Evolutionary conservation across 2,329 filamentous ascomycete species (phyloP).

Genomic region (Colletotrichum costaricense): DNA sequence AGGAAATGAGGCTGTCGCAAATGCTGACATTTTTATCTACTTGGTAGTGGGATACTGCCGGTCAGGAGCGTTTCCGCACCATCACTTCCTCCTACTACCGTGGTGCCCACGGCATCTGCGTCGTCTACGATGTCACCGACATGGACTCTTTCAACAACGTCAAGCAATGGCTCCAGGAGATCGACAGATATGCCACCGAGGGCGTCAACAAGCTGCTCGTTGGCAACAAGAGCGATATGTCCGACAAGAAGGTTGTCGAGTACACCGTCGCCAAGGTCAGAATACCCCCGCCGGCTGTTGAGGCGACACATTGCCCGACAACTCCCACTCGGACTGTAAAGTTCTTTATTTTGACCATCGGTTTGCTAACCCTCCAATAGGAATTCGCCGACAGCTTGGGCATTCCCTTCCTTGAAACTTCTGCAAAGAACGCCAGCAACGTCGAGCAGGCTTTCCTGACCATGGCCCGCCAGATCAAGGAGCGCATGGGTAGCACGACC

Average conservation of each 20-base stretch:
- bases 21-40: constrained; percentile 43
- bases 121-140: constrained; percentile 99
- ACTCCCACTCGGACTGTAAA: background rate
- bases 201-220: constrained; percentile 99
- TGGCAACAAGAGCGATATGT: constrained; percentile 99
- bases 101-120: constrained; percentile 98
- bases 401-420: constrained; percentile 99
- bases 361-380: constrained; percentile 56
- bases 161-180: constrained; percentile 99
- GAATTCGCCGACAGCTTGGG: constrained; percentile 99
- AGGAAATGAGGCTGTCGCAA: background rate
- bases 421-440: constrained; percentile 99
- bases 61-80: constrained; percentile 99
- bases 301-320: constrained; percentile 3
- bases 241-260: constrained; percentile 99
- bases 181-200: constrained; percentile 98
- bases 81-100: constrained; percentile 99
- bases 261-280: constrained; percentile 98
- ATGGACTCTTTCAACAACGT: constrained; percentile 99
- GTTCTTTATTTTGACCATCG: background rate
- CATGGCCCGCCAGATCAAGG: constrained; percentile 99
- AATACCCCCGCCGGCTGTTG: constrained; percentile 19
- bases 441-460: constrained; percentile 99
- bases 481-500: constrained; percentile 97
- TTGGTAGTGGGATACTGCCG: constrained; percentile 95